These are phyloP conservation scores for Strigomonas culicis DNA, from an alignment of 208 protist genomes.

Conservation along the genomic window DNA sequence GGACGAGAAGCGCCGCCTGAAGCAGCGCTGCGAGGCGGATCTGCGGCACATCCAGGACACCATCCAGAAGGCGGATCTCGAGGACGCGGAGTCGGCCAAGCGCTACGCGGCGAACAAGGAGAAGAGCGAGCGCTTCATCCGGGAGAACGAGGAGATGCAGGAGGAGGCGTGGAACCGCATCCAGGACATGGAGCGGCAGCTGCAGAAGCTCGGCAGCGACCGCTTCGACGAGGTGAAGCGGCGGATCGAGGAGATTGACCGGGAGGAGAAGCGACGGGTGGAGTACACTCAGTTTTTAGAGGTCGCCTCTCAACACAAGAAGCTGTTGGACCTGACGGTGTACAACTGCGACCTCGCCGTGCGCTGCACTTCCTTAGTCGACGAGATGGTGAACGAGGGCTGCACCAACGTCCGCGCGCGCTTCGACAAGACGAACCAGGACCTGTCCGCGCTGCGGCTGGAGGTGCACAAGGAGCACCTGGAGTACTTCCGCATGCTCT, in stretches of 20 bases:
- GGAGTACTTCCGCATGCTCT: slow-evolving; percentile 70
- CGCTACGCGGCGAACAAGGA: slow-evolving; percentile 70
- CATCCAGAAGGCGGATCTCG: slow-evolving; percentile 76
- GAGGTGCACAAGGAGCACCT: slow-evolving; percentile 83
- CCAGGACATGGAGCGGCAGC: slow-evolving; percentile 72
- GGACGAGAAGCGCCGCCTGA: slow-evolving; percentile 73
- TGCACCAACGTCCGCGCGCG: slow-evolving; percentile 67
- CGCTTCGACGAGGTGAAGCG: slow-evolving; percentile 85
- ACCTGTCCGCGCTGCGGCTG: slow-evolving; percentile 57
- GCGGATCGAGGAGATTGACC: slow-evolving; percentile 79
- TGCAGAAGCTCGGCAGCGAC: slow-evolving; percentile 73
- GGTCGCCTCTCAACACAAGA: slow-evolving; percentile 74
- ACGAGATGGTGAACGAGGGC: slow-evolving; percentile 70
- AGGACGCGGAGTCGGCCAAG: slow-evolving; percentile 76
- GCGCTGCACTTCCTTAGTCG: slow-evolving; percentile 59
- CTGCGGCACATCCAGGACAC: slow-evolving; percentile 74
- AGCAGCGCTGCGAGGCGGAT: slow-evolving; percentile 70
- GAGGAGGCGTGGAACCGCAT: slow-evolving; percentile 78
- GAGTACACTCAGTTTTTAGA: slow-evolving; percentile 82
- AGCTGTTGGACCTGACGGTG: slow-evolving; percentile 77
- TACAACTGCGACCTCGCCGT: slow-evolving; percentile 80
- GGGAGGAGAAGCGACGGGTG: slow-evolving; percentile 77
- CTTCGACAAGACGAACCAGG: slow-evolving; percentile 72
- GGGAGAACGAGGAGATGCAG: slow-evolving; percentile 72
- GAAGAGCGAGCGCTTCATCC: slow-evolving; percentile 59